Percentiles rank a stretch among this genome's conserved stretches.
Conservation (phyloP, 768 basidiomycete species). For the Pisolithus microcarpus region DNA sequence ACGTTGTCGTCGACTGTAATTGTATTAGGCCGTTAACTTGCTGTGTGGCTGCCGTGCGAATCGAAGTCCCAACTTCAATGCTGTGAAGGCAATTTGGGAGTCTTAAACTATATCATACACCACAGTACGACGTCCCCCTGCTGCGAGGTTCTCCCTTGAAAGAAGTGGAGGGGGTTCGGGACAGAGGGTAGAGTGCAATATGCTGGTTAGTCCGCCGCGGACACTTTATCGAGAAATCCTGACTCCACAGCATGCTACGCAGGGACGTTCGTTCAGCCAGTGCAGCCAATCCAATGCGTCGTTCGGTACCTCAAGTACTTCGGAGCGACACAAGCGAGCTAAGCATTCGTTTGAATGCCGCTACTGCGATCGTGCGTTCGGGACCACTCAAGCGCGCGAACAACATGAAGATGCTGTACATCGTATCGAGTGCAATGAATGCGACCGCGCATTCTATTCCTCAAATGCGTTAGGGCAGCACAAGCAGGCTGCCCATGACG, state of each 20-base stretch:
- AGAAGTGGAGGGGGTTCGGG: no score
- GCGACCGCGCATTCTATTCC: not conserved
- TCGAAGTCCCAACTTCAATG: no score
- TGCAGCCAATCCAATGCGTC: not conserved
- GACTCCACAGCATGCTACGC: not conserved
- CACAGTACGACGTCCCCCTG: no score
- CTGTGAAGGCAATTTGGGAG: no score
- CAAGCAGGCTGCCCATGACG: not conserved
- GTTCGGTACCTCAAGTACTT: not conserved
- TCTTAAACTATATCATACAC: no score
- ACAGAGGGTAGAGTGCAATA: not conserved
- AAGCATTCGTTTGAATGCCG: constrained; percentile 10
- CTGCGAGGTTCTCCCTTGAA: no score
- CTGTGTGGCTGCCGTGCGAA: no score
- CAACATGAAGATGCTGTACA: constrained; percentile 12
- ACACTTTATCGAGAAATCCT: no score
- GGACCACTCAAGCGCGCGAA: constrained; percentile 1
- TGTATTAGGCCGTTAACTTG: no score
- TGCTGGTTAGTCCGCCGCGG: not conserved
- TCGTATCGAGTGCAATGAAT: not conserved
- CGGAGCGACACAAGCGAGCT: constrained; percentile 1
- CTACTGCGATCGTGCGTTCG: constrained; percentile 9
- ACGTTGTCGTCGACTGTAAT: no score
- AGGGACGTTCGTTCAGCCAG: not conserved
- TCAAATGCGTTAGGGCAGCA: constrained; percentile 1